phyloP scores from a whole-genome alignment of 2,329 filamentous ascomycete species.

The Xylaria digitata region DNA sequence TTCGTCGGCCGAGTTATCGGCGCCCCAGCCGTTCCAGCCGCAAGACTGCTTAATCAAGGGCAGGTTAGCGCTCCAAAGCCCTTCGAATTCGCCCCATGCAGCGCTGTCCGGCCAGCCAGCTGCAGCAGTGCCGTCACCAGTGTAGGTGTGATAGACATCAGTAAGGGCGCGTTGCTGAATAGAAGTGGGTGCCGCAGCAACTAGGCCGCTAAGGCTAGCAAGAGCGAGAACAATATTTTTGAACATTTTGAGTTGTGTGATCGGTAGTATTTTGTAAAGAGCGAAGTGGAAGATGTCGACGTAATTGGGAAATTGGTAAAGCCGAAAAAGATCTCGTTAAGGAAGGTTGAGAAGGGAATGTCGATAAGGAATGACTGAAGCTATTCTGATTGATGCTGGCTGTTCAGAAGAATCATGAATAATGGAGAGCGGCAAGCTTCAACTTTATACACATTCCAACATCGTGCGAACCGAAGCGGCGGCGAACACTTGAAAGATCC shows the following conservation, averaged over 20 bases:
- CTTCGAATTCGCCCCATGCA: conserved; percentile 33
- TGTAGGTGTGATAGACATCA: conserved; percentile 32
- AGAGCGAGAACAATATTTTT: conserved; percentile 14
- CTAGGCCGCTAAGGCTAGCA: conserved; percentile 25
- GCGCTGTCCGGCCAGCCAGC: conserved; percentile 31
- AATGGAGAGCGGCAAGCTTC: conserved; percentile 11
- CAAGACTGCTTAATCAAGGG: conserved; percentile 37
- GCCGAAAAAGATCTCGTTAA: conserved; percentile 18
- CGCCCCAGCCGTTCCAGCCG: conserved; percentile 38
- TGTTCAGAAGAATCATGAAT: conserved; percentile 13
- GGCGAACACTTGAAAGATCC: not conserved
- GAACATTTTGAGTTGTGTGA: conserved; percentile 24
- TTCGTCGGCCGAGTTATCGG: conserved; percentile 33
- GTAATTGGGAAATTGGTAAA: conserved; percentile 8
- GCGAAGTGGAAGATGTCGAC: not conserved
- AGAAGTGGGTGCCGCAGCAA: conserved; percentile 25
- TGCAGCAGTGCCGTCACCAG: conserved; percentile 26
- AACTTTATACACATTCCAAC: conserved; percentile 13
- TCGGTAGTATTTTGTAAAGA: conserved; percentile 1
- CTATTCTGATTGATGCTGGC: conserved; percentile 14
- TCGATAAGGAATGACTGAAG: conserved; percentile 15
- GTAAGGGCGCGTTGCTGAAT: conserved; percentile 21
- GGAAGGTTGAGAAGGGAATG: conserved; percentile 19
- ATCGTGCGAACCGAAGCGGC: not conserved
- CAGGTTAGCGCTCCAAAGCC: conserved; percentile 34